These are phyloP conservation scores for Mariannaea elegans DNA, from an alignment of 2,329 filamentous ascomycete genomes.

Conservation along the genomic window DNA sequence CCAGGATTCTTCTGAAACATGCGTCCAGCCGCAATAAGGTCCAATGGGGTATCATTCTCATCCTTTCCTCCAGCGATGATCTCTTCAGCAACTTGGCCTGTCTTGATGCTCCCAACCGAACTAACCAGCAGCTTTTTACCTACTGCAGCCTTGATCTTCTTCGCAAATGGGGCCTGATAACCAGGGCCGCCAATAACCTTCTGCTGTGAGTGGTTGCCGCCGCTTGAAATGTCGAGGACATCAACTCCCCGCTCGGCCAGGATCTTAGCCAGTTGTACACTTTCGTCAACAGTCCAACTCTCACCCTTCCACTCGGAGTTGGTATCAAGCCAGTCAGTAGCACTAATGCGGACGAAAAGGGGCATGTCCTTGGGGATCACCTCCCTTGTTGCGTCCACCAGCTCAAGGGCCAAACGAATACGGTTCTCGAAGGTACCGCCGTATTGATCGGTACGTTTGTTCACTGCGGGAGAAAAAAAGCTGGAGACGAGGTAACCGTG, in stretches of 20 bases:
- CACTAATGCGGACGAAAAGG: constrained; percentile 77
- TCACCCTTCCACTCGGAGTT: constrained; percentile 61
- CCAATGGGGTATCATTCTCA: constrained; percentile 52
- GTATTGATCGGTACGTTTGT: constrained; percentile 73
- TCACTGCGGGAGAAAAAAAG: constrained; percentile 76
- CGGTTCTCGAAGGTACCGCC: constrained; percentile 79
- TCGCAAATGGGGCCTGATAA: constrained; percentile 77
- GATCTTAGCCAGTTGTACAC: constrained; percentile 67
- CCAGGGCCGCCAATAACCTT: constrained; percentile 67
- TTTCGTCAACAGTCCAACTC: constrained; percentile 74
- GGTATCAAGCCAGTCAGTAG: constrained; percentile 78
- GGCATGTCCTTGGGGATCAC: constrained; percentile 74
- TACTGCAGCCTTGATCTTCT: constrained; percentile 75
- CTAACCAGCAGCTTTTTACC: constrained; percentile 63
- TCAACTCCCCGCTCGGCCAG: constrained; percentile 76
- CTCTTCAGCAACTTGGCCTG: constrained; percentile 55
- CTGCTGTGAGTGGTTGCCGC: constrained; percentile 68
- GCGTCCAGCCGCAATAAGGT: constrained; percentile 60
- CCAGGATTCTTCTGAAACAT: constrained; percentile 68
- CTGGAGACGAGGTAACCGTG: constrained; percentile 80
- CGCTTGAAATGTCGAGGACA: constrained; percentile 76
- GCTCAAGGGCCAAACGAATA: constrained; percentile 71
- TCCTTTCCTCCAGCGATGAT: constrained; percentile 50
- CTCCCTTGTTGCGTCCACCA: constrained; percentile 68
- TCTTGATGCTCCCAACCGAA: constrained; percentile 60